Base-by-base conservation (phyloP, 805 yeast genomes). In the Naumovozyma castellii region DNA sequence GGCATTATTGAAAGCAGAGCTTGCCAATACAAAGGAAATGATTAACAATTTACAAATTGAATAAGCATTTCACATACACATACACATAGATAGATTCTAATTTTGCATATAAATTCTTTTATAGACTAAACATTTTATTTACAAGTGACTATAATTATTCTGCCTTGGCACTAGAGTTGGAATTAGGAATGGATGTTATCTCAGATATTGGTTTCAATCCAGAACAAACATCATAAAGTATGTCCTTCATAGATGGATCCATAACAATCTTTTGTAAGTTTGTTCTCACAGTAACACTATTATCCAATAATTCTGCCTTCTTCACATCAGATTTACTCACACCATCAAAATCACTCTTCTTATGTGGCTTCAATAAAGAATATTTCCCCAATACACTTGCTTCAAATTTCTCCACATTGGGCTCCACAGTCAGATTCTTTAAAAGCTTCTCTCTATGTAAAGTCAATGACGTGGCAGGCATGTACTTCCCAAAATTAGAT, bases 401-500 rank as follows among this genome's bases (percentile, higher is more conserved):
- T 8, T 43, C 36, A 18, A 49, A 49, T 16, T 44, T 43, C 3
- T 43, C 32, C 2, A 38, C 19, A 37, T 55, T 47, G 3, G 43
- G 34, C 3, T 42, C 18, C 5, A 53, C 37, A 3, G 37, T 32
- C 3, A 49, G 20, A 35, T 58, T 59, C n/a, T 49, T 50, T 22
- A 52, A 42, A 18, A 54, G 42, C 20, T 41, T 52, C 35, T 60
- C 61, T 31, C 46, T 50, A 25, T 49, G 47, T 18, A 53, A 35
- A 4, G 43, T 39, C 16, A 56, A 35, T 3, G 57, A 58, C 48
- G 74, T 66, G 1, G 94, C 94, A 6, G 73, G 66, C 2, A 80
- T 68, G 35, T 88, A 64, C 10, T 84, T 73, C 5, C 87, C 97
- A 8, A 82, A 78, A 51, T 83, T 84, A 5, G 68, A 64, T 40